Percentiles rank a stretch among this genome's conserved stretches.
These are phyloP conservation scores for Tympanopsis confertula DNA, from an alignment of 2,329 filamentous ascomycete species.

Conservation along the genomic window DNA sequence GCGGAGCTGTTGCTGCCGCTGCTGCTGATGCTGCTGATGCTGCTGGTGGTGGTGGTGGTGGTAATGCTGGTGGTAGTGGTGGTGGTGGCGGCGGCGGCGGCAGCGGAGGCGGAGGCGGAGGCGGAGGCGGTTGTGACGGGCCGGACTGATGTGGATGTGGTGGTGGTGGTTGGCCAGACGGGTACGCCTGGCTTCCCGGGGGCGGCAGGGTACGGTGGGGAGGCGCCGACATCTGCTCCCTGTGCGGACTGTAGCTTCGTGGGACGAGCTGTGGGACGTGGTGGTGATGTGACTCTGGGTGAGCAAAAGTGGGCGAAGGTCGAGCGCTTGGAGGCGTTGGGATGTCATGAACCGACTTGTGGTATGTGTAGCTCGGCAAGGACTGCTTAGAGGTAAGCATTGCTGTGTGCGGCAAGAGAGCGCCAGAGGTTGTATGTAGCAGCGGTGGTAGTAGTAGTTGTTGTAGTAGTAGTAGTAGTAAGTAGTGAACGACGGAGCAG, in stretches of 20 bases:
- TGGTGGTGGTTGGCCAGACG: neutral
- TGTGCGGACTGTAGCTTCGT: conserved; percentile 32
- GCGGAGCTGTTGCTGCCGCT: conserved; percentile 9
- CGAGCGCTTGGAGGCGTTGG: conserved; percentile 43
- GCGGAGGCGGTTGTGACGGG: conserved; percentile 13
- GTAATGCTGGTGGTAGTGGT: neutral
- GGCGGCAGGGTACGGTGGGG: conserved; percentile 61
- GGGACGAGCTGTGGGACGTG: conserved; percentile 20
- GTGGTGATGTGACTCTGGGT: conserved; percentile 33
- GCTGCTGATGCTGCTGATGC: too few relatives aligned
- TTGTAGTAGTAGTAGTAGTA: too few relatives aligned
- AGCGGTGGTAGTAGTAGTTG: too few relatives aligned
- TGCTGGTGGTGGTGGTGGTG: conserved; percentile 1
- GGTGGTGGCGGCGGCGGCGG: conserved; percentile 14
- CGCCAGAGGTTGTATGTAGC: conserved; percentile 3
- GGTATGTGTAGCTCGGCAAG: conserved; percentile 45
- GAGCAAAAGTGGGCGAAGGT: conserved; percentile 39
- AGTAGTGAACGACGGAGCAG: too few relatives aligned
- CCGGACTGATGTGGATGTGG: conserved; percentile 4
- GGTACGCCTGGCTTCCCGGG: conserved; percentile 29
- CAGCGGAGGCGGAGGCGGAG: conserved; percentile 13
- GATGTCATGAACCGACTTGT: conserved; percentile 49
- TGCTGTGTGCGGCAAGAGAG: conserved; percentile 22
- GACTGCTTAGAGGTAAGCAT: conserved; percentile 54
- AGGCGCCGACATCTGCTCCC: conserved; percentile 54